These are phyloP conservation scores for Pisolithus orientalis DNA, from an alignment of 768 basidiomycete genomes.

Conservation along the genomic window DNA sequence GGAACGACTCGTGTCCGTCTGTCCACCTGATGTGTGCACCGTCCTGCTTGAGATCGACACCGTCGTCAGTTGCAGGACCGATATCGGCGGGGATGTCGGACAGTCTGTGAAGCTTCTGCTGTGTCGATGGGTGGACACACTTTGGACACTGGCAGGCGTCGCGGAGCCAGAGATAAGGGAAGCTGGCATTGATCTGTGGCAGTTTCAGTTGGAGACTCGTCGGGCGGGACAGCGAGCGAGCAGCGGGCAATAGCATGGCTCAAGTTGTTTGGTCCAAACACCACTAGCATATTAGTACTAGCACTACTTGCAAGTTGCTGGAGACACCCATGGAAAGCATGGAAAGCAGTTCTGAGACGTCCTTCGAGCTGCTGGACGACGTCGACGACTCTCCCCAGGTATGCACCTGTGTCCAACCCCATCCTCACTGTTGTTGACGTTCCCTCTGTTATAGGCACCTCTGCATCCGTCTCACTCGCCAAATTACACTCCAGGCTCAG, in stretches of 20 bases:
- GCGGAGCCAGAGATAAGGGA: conserved; percentile 75
- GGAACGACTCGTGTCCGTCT: conserved; percentile 57
- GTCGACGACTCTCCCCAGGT: too few relatives aligned
- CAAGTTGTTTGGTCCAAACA: too few relatives aligned
- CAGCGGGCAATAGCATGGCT: neutral
- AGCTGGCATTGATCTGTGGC: conserved; percentile 32
- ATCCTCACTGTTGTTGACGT: neutral
- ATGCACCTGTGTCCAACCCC: neutral
- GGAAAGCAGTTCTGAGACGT: conserved; percentile 33
- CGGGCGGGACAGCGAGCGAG: neutral
- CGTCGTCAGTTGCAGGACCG: conserved; percentile 36
- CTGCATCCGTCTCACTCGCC: conserved; percentile 43
- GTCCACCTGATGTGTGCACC: conserved; percentile 51
- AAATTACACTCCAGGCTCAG: conserved; percentile 42
- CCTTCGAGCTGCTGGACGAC: conserved; percentile 41
- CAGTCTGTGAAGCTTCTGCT: conserved; percentile 69
- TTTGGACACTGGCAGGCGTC: conserved; percentile 72
- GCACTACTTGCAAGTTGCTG: too few relatives aligned
- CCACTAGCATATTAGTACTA: too few relatives aligned
- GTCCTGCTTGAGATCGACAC: conserved; percentile 34
- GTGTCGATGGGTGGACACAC: conserved; percentile 73
- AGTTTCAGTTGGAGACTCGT: conserved; percentile 9
- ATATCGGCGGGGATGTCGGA: conserved; percentile 56
- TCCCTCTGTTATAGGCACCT: conserved; percentile 1
- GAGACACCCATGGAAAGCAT: neutral